phyloP scores from a whole-genome alignment of 169 alveolate genomes.

The Theileria annulata region DNA sequence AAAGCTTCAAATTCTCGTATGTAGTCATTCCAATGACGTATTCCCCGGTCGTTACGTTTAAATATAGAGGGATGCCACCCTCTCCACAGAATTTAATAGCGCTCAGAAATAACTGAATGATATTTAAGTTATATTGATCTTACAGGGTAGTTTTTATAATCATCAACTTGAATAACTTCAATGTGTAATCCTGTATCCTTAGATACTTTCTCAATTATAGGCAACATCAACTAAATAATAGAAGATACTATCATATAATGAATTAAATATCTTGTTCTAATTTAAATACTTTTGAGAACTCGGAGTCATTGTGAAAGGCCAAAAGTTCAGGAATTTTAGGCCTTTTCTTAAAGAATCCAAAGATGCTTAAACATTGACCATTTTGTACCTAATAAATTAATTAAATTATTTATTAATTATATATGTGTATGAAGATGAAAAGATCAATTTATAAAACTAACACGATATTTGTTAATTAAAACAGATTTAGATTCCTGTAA shows the following conservation, averaged over 20 bases:
- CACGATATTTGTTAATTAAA: conserved; percentile 6
- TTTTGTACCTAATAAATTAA: background rate
- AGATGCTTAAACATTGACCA: background rate
- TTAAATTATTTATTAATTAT: background rate
- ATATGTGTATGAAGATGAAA: background rate
- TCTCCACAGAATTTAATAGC: conserved; percentile 69
- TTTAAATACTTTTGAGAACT: conserved; percentile 69
- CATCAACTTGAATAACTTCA: conserved; percentile 53
- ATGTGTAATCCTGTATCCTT: conserved; percentile 48
- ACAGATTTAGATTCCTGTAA: background rate
- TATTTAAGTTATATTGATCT: conserved; percentile 13
- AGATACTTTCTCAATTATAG: conserved; percentile 33
- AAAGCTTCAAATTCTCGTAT: conserved; percentile 68
- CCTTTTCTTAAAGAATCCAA: conserved; percentile 42
- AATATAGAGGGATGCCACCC: conserved; percentile 85
- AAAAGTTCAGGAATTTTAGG: conserved; percentile 70
- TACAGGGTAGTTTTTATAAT: conserved; percentile 32
- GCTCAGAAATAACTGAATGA: conserved; percentile 65
- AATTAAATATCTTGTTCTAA: conserved; percentile 26
- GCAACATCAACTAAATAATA: conserved; percentile 65
- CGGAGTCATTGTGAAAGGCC: conserved; percentile 75
- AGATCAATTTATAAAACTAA: conserved; percentile 4
- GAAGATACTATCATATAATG: conserved; percentile 29
- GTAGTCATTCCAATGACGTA: conserved; percentile 83
- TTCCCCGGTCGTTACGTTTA: conserved; percentile 69